Evolutionary conservation across 2,329 filamentous ascomycete species (phyloP).

Genomic region (Aspergillus sergii): DNA sequence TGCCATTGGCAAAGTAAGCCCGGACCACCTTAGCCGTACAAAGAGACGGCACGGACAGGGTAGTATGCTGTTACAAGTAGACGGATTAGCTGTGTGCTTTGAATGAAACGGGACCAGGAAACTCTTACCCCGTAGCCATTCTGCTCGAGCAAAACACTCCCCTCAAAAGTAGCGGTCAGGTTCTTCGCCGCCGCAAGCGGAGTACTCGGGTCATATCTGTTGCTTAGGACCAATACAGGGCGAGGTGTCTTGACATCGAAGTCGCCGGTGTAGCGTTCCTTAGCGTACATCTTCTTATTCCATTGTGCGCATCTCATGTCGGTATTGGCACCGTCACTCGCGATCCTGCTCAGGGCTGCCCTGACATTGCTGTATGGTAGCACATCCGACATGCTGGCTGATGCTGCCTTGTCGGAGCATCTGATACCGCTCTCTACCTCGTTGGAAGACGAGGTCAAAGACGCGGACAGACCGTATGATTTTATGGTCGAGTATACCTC

Average conservation of each 20-base stretch:
- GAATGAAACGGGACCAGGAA: background rate
- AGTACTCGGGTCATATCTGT: background rate
- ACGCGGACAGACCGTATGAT: background rate
- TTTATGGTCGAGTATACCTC: background rate
- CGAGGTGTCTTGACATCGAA: background rate
- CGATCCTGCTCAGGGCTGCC: background rate
- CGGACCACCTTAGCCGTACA: constrained; percentile 2
- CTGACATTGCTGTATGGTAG: background rate
- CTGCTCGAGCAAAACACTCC: background rate
- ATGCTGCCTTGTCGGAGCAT: background rate
- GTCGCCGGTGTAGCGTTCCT: constrained; percentile 14
- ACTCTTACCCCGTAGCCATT: background rate
- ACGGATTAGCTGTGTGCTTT: background rate
- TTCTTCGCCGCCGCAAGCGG: background rate
- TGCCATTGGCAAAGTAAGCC: constrained; percentile 10
- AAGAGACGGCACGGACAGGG: constrained; percentile 2
- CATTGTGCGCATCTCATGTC: constrained; percentile 12
- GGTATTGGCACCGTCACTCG: background rate
- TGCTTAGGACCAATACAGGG: background rate
- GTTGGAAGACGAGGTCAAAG: background rate
- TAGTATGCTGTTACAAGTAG: constrained; percentile 2
- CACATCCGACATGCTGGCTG: background rate
- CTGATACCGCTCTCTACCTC: background rate
- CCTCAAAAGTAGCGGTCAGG: background rate
- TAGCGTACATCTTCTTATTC: constrained; percentile 13